Evolutionary conservation across 768 basidiomycete species (phyloP).

Genomic region (Boletus edulis): DNA sequence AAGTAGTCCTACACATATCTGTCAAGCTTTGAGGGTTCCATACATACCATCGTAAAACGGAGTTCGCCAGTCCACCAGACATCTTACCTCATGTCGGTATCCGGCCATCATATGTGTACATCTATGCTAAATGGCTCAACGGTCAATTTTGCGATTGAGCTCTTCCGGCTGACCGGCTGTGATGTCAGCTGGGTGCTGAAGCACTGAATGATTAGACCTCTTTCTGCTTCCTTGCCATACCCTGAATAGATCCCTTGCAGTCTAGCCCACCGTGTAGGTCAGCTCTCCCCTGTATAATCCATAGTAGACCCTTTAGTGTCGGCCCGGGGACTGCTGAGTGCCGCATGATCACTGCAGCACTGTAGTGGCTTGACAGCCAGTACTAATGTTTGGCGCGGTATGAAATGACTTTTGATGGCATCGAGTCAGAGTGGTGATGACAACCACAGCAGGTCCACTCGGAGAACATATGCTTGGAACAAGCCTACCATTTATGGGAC

Average conservation of each 20-base stretch:
- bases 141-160: conserved; percentile 88
- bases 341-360: too few relatives aligned
- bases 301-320: too few relatives aligned
- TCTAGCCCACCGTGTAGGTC: too few relatives aligned
- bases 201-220: not conserved
- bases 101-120: conserved; percentile 70
- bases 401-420: too few relatives aligned
- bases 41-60: conserved; percentile 85
- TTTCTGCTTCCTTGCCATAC: not conserved
- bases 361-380: too few relatives aligned
- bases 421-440: too few relatives aligned
- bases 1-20: conserved; percentile 75
- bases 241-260: not conserved
- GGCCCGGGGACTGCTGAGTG: too few relatives aligned
- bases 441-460: too few relatives aligned
- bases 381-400: too few relatives aligned
- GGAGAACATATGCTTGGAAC: too few relatives aligned
- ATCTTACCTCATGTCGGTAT: conserved; percentile 68
- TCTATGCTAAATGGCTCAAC: conserved; percentile 85
- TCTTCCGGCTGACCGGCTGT: conserved; percentile 83
- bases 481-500: too few relatives aligned
- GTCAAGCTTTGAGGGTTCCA: conserved; percentile 98
- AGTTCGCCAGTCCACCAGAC: conserved; percentile 36
- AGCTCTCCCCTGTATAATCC: too few relatives aligned
- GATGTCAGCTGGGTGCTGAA: conserved; percentile 81